Evolutionary conservation across 306 rosid genomes (phyloP).

Genomic region (Castanea crenata): DNA sequence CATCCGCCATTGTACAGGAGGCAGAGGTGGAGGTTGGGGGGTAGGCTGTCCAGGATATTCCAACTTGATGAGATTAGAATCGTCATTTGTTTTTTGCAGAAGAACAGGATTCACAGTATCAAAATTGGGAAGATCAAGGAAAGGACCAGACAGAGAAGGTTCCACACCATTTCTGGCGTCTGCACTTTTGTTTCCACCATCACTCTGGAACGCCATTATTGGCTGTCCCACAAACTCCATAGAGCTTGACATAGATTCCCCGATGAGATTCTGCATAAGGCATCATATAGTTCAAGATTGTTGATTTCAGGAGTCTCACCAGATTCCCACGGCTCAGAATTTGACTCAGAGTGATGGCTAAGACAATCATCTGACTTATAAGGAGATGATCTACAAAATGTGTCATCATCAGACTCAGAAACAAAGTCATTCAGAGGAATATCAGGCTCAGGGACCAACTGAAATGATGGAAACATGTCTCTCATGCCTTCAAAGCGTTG

Average conservation of each 20-base stretch:
- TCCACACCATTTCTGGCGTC: constrained; percentile 33
- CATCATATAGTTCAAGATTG: constrained; percentile 46
- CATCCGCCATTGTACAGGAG: constrained; percentile 60
- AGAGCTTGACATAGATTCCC: constrained; percentile 42
- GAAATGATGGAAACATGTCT: constrained; percentile 80
- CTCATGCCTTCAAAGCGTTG: constrained; percentile 52
- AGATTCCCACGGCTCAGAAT: constrained; percentile 91
- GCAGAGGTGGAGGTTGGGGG: constrained; percentile 70
- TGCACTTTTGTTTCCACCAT: constrained; percentile 27
- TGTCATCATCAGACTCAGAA: constrained; percentile 79
- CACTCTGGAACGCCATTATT: constrained; percentile 32
- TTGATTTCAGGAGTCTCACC: constrained; percentile 54
- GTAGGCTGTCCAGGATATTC: constrained; percentile 37
- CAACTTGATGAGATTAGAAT: constrained; percentile 24
- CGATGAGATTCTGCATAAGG: constrained; percentile 48
- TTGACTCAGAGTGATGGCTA: constrained; percentile 62
- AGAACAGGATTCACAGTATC: constrained; percentile 50
- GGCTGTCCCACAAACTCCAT: constrained; percentile 31
- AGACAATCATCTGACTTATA: constrained; percentile 66
- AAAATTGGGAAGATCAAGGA: constrained; percentile 75
- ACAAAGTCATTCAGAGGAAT: constrained; percentile 54
- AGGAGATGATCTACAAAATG: constrained; percentile 93
- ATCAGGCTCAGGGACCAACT: constrained; percentile 75
- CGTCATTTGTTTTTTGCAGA: constrained; percentile 34
- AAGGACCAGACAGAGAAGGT: constrained; percentile 49